A percentile compares a stretch with the other conserved stretches of the same genome.
Conservation (phyloP, 495 filamentous ascomycete species). For the Talaromyces adpressus region DNA sequence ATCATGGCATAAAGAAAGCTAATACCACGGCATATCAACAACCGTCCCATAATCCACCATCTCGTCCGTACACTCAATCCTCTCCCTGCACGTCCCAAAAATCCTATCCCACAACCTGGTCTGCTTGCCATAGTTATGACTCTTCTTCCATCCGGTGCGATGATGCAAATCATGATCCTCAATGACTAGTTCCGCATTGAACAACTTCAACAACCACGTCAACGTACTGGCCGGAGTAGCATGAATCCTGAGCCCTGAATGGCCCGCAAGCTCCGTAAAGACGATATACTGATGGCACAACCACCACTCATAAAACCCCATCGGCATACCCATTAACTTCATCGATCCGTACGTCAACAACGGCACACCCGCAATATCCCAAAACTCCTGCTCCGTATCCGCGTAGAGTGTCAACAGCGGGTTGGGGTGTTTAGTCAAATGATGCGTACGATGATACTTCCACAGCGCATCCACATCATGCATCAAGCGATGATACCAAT, state of each 20-base stretch:
- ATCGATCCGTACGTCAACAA: constrained; percentile 12
- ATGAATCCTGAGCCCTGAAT: constrained; percentile 13
- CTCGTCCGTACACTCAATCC: constrained; percentile 9
- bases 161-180: constrained; percentile 17
- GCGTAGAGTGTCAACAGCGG: constrained; percentile 15
- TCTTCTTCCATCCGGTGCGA: constrained; percentile 13
- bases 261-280: constrained; percentile 14
- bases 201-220: constrained; percentile 10
- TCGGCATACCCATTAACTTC: constrained; percentile 13
- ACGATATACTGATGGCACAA: constrained; percentile 15
- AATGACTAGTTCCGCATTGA: constrained; percentile 12
- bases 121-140: constrained; percentile 14
- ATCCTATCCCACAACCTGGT: constrained; percentile 15
- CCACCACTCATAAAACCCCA: constrained; percentile 18
- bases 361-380: constrained; percentile 15
- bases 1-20: not conserved
- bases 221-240: constrained; percentile 2
- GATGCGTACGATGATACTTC: constrained; percentile 17
- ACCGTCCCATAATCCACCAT: constrained; percentile 9
- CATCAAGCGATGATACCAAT: constrained; percentile 15
- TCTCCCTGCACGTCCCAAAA: constrained; percentile 13
- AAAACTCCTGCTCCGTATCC: constrained; percentile 15
- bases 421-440: constrained; percentile 16
- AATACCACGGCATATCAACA: constrained; percentile 11
- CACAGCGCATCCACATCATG: constrained; percentile 13